Conservation (phyloP, 2,329 filamentous ascomycete genomes). For the Colletotrichum scovillei region DNA sequence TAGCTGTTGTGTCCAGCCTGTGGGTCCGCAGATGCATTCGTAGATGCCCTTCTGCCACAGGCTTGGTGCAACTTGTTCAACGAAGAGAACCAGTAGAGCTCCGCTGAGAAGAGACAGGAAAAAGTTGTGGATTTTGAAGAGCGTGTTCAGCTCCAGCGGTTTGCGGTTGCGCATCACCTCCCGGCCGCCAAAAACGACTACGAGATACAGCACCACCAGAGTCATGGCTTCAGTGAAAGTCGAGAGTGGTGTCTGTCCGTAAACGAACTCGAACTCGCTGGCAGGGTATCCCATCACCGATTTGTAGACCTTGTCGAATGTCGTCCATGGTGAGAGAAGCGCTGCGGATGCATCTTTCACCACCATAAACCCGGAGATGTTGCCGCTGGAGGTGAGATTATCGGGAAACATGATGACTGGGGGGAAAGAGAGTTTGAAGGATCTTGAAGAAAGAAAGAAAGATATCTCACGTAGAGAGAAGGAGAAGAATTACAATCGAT, state of each 20-base stretch:
- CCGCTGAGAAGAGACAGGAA: slow-evolving; percentile 82
- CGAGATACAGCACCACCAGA: slow-evolving; percentile 82
- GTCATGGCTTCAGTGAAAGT: slow-evolving; percentile 78
- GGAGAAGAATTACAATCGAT: not conserved
- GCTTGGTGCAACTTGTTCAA: slow-evolving; percentile 84
- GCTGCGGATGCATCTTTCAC: slow-evolving; percentile 49
- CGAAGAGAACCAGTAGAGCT: slow-evolving; percentile 77
- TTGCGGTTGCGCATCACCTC: slow-evolving; percentile 83
- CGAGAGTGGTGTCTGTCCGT: slow-evolving; percentile 82
- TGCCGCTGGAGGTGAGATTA: slow-evolving; percentile 20
- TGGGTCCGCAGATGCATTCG: slow-evolving; percentile 77
- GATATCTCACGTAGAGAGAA: not conserved
- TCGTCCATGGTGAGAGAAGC: slow-evolving; percentile 74
- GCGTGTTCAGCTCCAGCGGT: slow-evolving; percentile 78
- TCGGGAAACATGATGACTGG: slow-evolving; percentile 17
- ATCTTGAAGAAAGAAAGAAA: not conserved
- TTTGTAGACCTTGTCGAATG: slow-evolving; percentile 83
- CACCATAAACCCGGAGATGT: slow-evolving; percentile 77
- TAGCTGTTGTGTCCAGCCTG: slow-evolving; percentile 85
- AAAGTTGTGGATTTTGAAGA: slow-evolving; percentile 93
- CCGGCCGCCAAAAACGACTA: slow-evolving; percentile 85
- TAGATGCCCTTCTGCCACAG: slow-evolving; percentile 80
- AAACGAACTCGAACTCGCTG: slow-evolving; percentile 80
- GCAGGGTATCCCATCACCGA: slow-evolving; percentile 78
- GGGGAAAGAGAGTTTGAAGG: not conserved